Base-by-base conservation (phyloP, 345 rosid species). In the Eucalyptus leucophloia region DNA sequence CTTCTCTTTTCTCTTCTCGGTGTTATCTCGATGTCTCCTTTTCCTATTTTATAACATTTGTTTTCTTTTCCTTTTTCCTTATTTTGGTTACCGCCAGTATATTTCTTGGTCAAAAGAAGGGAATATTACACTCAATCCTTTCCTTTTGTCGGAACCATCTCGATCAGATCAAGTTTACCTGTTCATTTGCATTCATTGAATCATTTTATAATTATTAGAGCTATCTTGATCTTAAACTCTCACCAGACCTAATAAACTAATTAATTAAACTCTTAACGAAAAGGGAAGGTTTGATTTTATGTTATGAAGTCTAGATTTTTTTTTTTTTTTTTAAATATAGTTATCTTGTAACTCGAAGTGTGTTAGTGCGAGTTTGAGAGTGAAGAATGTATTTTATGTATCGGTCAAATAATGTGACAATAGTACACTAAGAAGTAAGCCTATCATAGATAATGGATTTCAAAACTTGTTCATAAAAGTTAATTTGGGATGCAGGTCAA, bases 401-500 rank as follows among this genome's bases (percentile, higher is more conserved):
- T 58, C 14, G 0, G 1, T 4, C 30, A 58, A 23, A 58, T 5
- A 58, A 0, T 0, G 14, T 58, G n/a, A 58, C 13, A 26, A 24
- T 58, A 1, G 3, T 26, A 58, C 4, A 3, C 14, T 58, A 58
- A 24, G 30, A 58, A 58, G 65, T 11, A 58, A 58, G 65, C n/a
- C 65, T 58, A 58, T 26, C 65, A 58, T 24, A 23, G 13, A 58
- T 11, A 11, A 11, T 0, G 1, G 30, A 58, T 24, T 58, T 11
- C 28, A 26, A 0, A 58, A 58, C n/a, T 58, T 3, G 7, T 58
- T 58, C 65, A 11, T 26, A 58, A 58, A 58, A 58, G 28, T 58
- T 26, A 58, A 58, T 58, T 10, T 58, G n/a, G 65, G 65, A 58
- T 58, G 30, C 2, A 58, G 13, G 65, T 24, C 10, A 24, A 23